Evolutionary conservation across 352 stramenopile genomes (phyloP).

Genomic region (Phytophthora macrochlamydospora): DNA sequence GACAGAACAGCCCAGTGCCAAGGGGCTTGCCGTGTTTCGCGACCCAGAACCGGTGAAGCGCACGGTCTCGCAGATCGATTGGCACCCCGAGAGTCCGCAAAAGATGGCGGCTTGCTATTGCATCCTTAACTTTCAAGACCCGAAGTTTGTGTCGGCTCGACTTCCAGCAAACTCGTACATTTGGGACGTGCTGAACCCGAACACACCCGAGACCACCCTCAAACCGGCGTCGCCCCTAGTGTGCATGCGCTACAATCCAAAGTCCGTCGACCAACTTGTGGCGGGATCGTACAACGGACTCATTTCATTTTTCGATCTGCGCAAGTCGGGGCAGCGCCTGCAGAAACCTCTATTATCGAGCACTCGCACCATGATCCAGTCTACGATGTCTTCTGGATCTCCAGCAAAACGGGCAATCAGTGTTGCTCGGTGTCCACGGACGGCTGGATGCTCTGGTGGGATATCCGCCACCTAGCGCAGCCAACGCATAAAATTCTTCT

Average conservation of each 20-base stretch:
- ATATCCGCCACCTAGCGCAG: conserved; percentile 88
- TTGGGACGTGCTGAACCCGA: conserved; percentile 98
- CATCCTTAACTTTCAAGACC: conserved; percentile 96
- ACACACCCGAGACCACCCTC: conserved; percentile 95
- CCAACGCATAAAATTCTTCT: conserved; percentile 84
- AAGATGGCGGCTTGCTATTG: conserved; percentile 98
- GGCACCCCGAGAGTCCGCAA: conserved; percentile 95
- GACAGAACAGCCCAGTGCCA: conserved; percentile 95
- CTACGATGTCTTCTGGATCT: conserved; percentile 97
- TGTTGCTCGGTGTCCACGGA: conserved; percentile 97
- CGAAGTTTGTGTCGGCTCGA: conserved; percentile 85
- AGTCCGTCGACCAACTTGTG: conserved; percentile 95
- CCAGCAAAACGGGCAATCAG: conserved; percentile 95
- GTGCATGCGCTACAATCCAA: conserved; percentile 96
- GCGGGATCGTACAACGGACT: conserved; percentile 97
- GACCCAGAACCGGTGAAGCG: conserved; percentile 94
- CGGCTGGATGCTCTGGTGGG: conserved; percentile 93
- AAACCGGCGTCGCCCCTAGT: conserved; percentile 89
- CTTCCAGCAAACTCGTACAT: conserved; percentile 93
- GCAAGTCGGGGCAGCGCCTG: conserved; percentile 89
- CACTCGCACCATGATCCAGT: conserved; percentile 98
- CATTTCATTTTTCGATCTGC: conserved; percentile 96
- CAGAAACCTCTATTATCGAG: conserved; percentile 95
- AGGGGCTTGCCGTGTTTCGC: conserved; percentile 97
- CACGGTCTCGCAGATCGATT: conserved; percentile 96